Evolutionary conservation across 2,329 filamentous ascomycete species (phyloP), one percentile per base, ranked within the genome.

Genomic region (Colletotrichum gloeosporioides): DNA sequence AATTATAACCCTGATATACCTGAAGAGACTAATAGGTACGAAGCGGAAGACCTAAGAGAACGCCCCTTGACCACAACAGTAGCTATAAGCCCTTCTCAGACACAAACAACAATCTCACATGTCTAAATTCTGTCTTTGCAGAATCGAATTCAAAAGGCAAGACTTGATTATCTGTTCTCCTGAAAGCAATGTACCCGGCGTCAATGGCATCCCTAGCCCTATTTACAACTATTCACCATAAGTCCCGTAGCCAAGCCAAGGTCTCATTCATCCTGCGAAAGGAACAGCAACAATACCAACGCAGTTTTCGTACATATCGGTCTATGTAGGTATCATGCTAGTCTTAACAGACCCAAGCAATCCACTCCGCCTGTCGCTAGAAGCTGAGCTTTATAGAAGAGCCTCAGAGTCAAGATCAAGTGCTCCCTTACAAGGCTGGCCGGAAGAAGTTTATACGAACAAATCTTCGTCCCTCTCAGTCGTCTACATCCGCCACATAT

Each of bases 341-440:
- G 44, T 53, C 3, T 53, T 3, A 13, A 22, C 10, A 53, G 18
- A 10, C 12, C 44, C 44, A 53, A 53, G 44, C n/a, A 22, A 22
- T 53, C 36, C 4, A 4, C 1, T 39, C 36, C 2, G 4, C 36
- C 44, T 53, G 12, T 22, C 44, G 7, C n/a, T 4, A 6, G 16
- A 53, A 4, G 18, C 44, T 8, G 16, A 16, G 34, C 34, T 53
- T 8, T 10, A 22, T 4, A 53, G 3, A 22, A 4, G n/a, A 13
- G 2, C 3, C 16, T 49, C 3, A 53, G 44, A 53, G n/a, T 53
- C 6, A 22, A 53, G 6, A n/a, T 53, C 10, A 53, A 53, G 12
- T 53, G 12, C 6, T n/a, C n/a, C 3, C 10, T 49, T 1, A 2
- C 6, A 22, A 22, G 6, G 44, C n/a, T 13, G 1, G 16, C 2